phyloP scores from a whole-genome alignment of 805 yeast species.

The Jamesozyma rosinii region DNA sequence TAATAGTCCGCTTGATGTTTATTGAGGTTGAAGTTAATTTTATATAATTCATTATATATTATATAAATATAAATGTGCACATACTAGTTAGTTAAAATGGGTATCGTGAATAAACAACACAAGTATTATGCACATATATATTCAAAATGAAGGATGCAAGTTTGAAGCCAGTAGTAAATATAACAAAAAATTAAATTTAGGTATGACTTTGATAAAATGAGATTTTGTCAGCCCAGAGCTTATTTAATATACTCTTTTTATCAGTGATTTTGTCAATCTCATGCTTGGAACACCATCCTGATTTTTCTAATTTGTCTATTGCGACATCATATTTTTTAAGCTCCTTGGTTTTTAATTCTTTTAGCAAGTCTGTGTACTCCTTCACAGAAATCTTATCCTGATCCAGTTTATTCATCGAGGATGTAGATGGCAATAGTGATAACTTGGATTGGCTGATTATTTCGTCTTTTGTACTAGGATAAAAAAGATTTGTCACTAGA shows the following conservation, averaged over 20 bases:
- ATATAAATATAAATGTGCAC: too few relatives aligned
- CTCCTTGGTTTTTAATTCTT: background rate
- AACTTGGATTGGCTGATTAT: slow-evolving; percentile 2
- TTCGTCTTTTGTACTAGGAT: background rate
- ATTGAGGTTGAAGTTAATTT: too few relatives aligned
- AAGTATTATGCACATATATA: too few relatives aligned
- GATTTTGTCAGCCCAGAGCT: slow-evolving; percentile 4
- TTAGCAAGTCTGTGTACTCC: background rate
- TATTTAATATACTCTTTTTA: background rate
- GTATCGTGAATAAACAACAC: too few relatives aligned
- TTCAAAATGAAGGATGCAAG: too few relatives aligned
- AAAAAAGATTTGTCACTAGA: background rate
- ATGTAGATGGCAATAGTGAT: background rate
- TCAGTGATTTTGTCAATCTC: slow-evolving; percentile 1
- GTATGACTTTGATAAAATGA: slow-evolving; percentile 1
- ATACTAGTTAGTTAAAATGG: too few relatives aligned
- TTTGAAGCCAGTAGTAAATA: too few relatives aligned
- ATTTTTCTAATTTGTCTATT: background rate
- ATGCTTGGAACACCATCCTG: slow-evolving; percentile 3
- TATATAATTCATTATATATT: too few relatives aligned
- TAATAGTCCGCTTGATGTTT: too few relatives aligned
- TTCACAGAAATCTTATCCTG: slow-evolving; percentile 1
- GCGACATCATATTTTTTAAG: slow-evolving; percentile 1
- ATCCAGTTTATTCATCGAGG: background rate
- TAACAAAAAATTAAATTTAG: too few relatives aligned